Percentiles rank a stretch among this genome's conserved stretches.
These are phyloP conservation scores for Phytophthora melonis DNA, from an alignment of 352 stramenopile species.

Conservation along the genomic window DNA sequence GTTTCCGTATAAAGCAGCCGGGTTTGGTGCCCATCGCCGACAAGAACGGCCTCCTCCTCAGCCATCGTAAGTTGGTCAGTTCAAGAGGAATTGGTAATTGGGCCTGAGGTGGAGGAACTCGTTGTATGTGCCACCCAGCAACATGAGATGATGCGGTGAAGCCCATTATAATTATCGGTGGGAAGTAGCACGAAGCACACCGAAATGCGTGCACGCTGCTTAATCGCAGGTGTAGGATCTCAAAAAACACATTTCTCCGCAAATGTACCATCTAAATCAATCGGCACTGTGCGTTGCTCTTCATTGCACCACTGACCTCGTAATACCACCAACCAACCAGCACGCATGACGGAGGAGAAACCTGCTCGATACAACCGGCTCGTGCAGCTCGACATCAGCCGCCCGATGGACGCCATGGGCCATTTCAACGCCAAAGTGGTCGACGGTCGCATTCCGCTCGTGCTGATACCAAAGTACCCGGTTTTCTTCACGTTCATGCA, in stretches of 20 bases:
- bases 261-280: neutral
- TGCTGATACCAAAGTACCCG: constrained; percentile 58
- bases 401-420: constrained; percentile 52
- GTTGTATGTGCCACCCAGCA: neutral
- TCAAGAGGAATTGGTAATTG: constrained; percentile 6
- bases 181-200: neutral
- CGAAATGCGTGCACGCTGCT: neutral
- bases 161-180: neutral
- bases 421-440: constrained; percentile 56
- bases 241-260: neutral
- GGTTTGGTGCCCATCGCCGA: constrained; percentile 45
- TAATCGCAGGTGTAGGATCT: constrained; percentile 4
- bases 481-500: constrained; percentile 54
- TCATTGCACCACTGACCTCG: neutral
- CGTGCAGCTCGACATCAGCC: constrained; percentile 53
- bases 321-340: neutral
- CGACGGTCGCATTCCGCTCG: constrained; percentile 57
- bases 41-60: constrained; percentile 18
- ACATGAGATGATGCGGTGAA: neutral
- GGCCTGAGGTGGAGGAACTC: neutral
- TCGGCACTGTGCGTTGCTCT: neutral
- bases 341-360: constrained; percentile 14
- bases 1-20: constrained; percentile 61
- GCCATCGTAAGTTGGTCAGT: constrained; percentile 19
- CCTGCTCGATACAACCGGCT: constrained; percentile 45